Conservation (phyloP, 192 early-diverging fungal species). For the Dissophora ornata region DNA sequence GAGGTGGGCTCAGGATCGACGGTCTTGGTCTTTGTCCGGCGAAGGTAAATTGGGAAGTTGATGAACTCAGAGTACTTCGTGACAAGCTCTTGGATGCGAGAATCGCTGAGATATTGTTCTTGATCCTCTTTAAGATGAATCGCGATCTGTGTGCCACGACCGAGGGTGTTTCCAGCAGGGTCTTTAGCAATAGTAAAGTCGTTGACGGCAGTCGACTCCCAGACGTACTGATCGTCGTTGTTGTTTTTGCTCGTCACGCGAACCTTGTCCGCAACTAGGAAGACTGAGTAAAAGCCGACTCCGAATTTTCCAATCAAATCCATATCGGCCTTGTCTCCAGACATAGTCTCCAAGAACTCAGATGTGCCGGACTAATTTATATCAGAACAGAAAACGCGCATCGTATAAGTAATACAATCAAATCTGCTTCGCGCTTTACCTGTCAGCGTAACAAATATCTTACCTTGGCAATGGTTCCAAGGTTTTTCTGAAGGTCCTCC, state of each 20-base stretch:
- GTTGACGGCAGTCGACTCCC: conserved; percentile 93
- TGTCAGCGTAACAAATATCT: no score
- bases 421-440: no score
- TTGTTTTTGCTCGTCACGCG: conserved; percentile 92
- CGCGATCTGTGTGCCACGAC: conserved; percentile 94
- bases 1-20: conserved; percentile 54
- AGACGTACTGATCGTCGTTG: conserved; percentile 89
- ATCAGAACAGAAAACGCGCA: no score
- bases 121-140: conserved; percentile 92
- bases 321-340: conserved; percentile 79
- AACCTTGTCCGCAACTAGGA: conserved; percentile 95
- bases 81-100: conserved; percentile 75
- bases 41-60: conserved; percentile 96
- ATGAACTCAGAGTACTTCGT: conserved; percentile 96
- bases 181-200: conserved; percentile 93
- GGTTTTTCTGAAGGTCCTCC: conserved; percentile 87
- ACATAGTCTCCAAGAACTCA: conserved; percentile 85
- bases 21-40: conserved; percentile 69
- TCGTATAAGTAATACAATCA: no score
- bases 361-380: conserved; percentile 83
- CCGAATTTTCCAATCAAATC: conserved; percentile 98
- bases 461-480: conserved; percentile 96
- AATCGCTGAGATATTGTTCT: conserved; percentile 80
- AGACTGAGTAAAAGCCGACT: conserved; percentile 99
- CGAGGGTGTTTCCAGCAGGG: conserved; percentile 88